A percentile compares a stretch with the other conserved stretches of the same genome.
These are phyloP conservation scores for Colletotrichum euphorbiae DNA, from an alignment of 2,329 filamentous ascomycete species.

Conservation along the genomic window DNA sequence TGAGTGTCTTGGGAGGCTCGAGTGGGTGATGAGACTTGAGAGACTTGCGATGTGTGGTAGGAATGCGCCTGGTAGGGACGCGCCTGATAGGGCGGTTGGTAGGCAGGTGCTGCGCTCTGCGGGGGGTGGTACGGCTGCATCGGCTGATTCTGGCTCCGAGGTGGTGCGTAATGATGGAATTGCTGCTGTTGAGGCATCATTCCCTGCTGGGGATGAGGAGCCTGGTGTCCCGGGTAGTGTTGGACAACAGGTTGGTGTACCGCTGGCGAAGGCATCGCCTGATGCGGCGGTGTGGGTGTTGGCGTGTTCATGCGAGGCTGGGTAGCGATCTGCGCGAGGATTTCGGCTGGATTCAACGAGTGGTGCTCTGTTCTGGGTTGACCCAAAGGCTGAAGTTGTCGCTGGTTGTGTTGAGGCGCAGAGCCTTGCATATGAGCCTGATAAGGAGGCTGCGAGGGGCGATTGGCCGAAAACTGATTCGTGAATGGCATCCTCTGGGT, in stretches of 20 bases:
- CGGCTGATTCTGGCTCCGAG: conserved; percentile 25
- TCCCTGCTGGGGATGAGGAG: conserved; percentile 20
- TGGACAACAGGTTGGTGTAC: background rate
- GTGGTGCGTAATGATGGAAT: conserved; percentile 14
- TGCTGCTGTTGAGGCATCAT: conserved; percentile 19
- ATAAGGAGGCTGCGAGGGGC: conserved; percentile 5
- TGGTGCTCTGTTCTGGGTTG: conserved; percentile 30
- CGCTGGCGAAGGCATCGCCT: conserved; percentile 13
- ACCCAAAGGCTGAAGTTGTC: background rate
- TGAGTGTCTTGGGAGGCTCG: no score
- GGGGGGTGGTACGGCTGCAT: conserved; percentile 28
- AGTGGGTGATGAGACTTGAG: no score
- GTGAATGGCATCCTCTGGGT: conserved; percentile 33
- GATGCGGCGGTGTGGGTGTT: conserved; percentile 27
- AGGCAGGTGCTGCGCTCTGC: background rate
- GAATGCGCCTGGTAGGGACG: no score
- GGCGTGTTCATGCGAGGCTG: conserved; percentile 37
- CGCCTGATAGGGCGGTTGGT: background rate
- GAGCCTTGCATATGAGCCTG: conserved; percentile 3
- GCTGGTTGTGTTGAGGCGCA: conserved; percentile 5
- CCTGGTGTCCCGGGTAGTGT: background rate
- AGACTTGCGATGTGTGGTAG: no score
- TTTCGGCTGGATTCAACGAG: conserved; percentile 32
- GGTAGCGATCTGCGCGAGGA: conserved; percentile 34
- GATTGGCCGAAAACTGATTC: conserved; percentile 15